phyloP scores from a whole-genome alignment of 2,329 filamentous ascomycete species.

The Verticillium dahliae region DNA sequence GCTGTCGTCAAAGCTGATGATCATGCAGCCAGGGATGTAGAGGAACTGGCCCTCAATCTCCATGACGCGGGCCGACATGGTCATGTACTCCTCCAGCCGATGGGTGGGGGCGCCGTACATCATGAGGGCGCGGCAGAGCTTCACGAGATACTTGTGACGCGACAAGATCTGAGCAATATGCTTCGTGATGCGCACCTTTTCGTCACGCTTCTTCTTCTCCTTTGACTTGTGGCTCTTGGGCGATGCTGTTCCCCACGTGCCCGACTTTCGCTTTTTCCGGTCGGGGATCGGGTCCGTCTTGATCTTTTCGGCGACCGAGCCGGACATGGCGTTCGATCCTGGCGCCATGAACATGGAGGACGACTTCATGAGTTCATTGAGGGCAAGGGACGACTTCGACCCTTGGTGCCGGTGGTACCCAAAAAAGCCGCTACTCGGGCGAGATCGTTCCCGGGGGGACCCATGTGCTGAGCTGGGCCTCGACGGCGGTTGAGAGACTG shows the following conservation, averaged over 20 bases:
- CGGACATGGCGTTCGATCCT: slow-evolving; percentile 35
- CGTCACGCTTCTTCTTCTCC: slow-evolving; percentile 21
- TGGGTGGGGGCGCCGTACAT: slow-evolving; percentile 86
- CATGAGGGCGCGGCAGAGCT: slow-evolving; percentile 83
- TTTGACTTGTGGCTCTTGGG: slow-evolving; percentile 1
- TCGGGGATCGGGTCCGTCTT: slow-evolving; percentile 28
- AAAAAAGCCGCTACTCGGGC: slow-evolving; percentile 31
- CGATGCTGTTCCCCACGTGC: slow-evolving; percentile 5
- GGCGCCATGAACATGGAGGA: slow-evolving; percentile 45
- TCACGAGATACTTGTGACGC: slow-evolving; percentile 76
- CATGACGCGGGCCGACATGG: slow-evolving; percentile 80
- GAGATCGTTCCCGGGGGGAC: slow-evolving; percentile 20
- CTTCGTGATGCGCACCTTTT: slow-evolving; percentile 40
- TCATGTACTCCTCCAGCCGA: slow-evolving; percentile 85
- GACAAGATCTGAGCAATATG: slow-evolving; percentile 65
- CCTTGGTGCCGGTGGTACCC: slow-evolving; percentile 32
- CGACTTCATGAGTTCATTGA: slow-evolving; percentile 46
- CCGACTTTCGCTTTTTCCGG: slow-evolving; percentile 22
- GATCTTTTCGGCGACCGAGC: slow-evolving; percentile 36
- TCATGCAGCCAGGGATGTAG: slow-evolving; percentile 89
- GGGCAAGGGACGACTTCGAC: slow-evolving; percentile 36
- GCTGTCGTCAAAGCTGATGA: slow-evolving; percentile 79
- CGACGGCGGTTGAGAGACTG: slow-evolving; percentile 32
- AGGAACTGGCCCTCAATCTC: slow-evolving; percentile 86
- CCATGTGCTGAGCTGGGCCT: slow-evolving; percentile 9